Evolutionary conservation across 345 rosid species (phyloP).

Genomic region (Salix purpurea): DNA sequence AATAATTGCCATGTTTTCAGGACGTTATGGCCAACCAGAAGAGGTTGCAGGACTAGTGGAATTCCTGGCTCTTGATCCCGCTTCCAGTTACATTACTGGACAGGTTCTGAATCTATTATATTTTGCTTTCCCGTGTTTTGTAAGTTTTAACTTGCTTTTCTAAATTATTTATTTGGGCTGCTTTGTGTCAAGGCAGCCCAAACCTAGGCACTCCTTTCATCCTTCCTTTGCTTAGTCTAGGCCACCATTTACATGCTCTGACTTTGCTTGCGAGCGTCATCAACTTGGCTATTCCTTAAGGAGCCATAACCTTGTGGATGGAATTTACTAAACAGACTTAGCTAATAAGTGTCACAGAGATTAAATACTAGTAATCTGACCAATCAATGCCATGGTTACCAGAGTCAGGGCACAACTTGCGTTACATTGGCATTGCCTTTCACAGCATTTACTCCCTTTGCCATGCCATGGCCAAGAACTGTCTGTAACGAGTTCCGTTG

Average conservation of each 20-base stretch:
- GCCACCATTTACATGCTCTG: background rate
- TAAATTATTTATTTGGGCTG: too few species aligned
- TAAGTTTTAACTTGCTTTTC: background rate
- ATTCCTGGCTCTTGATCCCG: constrained; percentile 85
- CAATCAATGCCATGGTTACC: background rate
- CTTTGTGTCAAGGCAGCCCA: background rate
- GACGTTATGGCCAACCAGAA: constrained; percentile 94
- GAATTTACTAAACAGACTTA: background rate
- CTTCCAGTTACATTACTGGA: constrained; percentile 89
- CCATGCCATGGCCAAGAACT: background rate
- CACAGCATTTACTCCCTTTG: background rate
- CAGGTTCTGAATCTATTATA: constrained; percentile 45
- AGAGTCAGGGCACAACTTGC: background rate
- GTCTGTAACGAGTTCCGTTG: background rate
- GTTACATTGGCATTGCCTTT: background rate
- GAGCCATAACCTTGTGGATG: background rate
- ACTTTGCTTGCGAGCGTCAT: background rate
- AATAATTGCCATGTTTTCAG: constrained; percentile 35
- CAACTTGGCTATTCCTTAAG: background rate
- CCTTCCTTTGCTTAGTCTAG: background rate
- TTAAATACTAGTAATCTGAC: background rate
- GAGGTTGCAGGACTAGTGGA: constrained; percentile 99
- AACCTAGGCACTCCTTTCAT: background rate
- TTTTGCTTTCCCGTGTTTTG: background rate
- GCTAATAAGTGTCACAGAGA: background rate